phyloP scores from a whole-genome alignment of 768 basidiomycete species.

The Tylopilus plumbeoviolaceoides region DNA sequence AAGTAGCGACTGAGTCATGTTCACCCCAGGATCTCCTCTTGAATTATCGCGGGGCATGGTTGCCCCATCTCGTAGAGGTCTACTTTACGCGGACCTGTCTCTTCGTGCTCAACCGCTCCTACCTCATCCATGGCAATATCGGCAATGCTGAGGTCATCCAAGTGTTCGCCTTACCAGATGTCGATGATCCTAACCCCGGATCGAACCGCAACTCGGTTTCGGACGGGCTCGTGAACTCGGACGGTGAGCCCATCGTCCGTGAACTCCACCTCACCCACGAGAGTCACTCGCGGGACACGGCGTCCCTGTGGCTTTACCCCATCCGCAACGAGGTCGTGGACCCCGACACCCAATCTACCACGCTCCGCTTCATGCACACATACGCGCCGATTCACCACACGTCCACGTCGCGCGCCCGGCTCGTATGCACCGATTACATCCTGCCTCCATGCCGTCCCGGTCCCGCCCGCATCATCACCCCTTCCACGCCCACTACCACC shows the following conservation, averaged over 20 bases:
- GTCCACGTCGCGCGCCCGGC: not conserved
- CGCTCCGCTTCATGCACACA: constrained; percentile 22
- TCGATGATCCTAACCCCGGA: not conserved
- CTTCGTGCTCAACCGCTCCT: constrained; percentile 14
- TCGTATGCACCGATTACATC: constrained; percentile 18
- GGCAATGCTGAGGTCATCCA: constrained; percentile 18
- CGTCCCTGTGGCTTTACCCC: constrained; percentile 11
- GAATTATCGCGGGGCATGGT: constrained; percentile 17
- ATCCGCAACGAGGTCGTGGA: constrained; percentile 13
- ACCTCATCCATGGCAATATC: constrained; percentile 8
- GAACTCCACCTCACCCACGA: constrained; percentile 24
- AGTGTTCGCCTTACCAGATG: constrained; percentile 18
- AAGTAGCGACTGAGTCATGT: not conserved
- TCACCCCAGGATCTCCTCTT: constrained; percentile 10
- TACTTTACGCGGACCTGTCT: constrained; percentile 14
- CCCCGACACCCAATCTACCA: constrained; percentile 7
- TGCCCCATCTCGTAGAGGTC: constrained; percentile 17
- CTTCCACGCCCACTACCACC: no score
- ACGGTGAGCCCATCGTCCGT: not conserved
- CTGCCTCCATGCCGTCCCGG: not conserved
- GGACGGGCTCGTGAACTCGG: not conserved
- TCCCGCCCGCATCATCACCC: not conserved
- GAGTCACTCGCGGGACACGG: constrained; percentile 2
- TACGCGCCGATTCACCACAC: not conserved
- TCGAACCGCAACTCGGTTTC: not conserved